Conservation (phyloP, 441 rosid genomes). For the Pelargonium cotyledonis region DNA sequence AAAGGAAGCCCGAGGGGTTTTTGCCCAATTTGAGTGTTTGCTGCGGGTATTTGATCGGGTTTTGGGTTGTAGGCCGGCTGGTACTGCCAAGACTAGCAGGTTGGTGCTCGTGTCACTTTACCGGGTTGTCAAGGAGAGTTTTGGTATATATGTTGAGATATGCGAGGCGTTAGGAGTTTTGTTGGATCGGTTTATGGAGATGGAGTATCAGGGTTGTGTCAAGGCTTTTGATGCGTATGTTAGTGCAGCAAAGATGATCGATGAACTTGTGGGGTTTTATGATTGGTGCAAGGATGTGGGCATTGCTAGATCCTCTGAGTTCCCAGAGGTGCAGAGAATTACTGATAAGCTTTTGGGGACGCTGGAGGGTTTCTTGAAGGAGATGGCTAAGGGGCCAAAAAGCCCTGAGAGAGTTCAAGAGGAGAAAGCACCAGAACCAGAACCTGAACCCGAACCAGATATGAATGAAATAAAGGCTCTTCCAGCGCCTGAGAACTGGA, state of each 20-base stretch:
- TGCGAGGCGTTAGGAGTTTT: conserved; percentile 85
- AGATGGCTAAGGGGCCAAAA: conserved; percentile 71
- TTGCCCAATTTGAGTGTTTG: conserved; percentile 77
- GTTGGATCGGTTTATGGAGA: conserved; percentile 84
- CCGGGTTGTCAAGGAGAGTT: conserved; percentile 81
- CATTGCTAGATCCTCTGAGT: conserved; percentile 85
- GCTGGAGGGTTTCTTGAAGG: conserved; percentile 87
- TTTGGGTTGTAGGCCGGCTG: conserved; percentile 71
- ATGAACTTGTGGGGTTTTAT: conserved; percentile 69
- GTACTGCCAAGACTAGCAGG: conserved; percentile 69
- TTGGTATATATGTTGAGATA: conserved; percentile 69
- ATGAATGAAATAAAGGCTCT: conserved; percentile 84
- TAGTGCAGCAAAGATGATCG: conserved; percentile 79
- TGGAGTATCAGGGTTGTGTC: conserved; percentile 84
- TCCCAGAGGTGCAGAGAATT: conserved; percentile 92
- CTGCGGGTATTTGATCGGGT: conserved; percentile 84
- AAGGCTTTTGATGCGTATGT: conserved; percentile 84
- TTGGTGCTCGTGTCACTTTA: conserved; percentile 70
- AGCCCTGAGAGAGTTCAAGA: conserved; percentile 64
- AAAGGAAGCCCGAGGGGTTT: conserved; percentile 73
- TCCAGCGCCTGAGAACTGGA: conserved; percentile 67
- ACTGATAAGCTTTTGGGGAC: conserved; percentile 83
- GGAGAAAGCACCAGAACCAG: conserved; percentile 50
- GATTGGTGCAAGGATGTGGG: conserved; percentile 90
- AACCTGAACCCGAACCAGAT: conserved; percentile 55